Percentiles rank a stretch among this genome's conserved stretches.
phyloP scores from a whole-genome alignment of 352 stramenopile species.

The Globisporangium cederbergense region DNA sequence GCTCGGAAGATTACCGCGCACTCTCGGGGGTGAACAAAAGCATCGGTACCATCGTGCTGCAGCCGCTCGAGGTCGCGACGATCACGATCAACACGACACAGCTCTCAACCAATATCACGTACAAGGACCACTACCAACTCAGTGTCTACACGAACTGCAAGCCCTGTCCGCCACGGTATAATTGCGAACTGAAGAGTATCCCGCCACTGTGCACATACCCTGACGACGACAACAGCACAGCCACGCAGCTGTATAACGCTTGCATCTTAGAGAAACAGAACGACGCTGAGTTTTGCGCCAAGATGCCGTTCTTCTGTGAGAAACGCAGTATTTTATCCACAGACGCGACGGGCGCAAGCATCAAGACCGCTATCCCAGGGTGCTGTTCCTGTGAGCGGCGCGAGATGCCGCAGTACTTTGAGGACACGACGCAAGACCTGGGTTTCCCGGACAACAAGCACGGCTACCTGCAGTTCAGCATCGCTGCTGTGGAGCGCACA shows the following conservation, averaged over 20 bases:
- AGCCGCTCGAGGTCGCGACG: constrained; percentile 89
- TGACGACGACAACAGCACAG: constrained; percentile 42
- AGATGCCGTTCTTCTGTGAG: constrained; percentile 70
- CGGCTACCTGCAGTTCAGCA: constrained; percentile 88
- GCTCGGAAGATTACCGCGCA: constrained; percentile 58
- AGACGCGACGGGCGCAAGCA: constrained; percentile 23
- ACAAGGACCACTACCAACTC: constrained; percentile 94
- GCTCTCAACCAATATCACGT: constrained; percentile 93
- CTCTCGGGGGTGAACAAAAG: constrained; percentile 61
- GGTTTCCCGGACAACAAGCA: constrained; percentile 96
- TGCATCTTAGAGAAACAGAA: constrained; percentile 38
- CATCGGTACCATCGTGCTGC: constrained; percentile 66
- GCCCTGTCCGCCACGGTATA: constrained; percentile 92
- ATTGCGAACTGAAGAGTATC: constrained; percentile 62
- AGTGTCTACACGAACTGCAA: constrained; percentile 94
- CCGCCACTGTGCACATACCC: constrained; percentile 67
- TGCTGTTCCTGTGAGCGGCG: constrained; percentile 90
- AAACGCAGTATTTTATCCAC: constrained; percentile 23
- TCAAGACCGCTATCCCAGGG: constrained; percentile 27
- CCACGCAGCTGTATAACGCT: constrained; percentile 34
- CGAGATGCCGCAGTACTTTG: constrained; percentile 89
- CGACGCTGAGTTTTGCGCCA: constrained; percentile 41
- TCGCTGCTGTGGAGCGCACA: constrained; percentile 75
- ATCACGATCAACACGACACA: constrained; percentile 92
- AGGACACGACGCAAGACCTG: constrained; percentile 45